These are phyloP conservation scores for Microstegium vimineum DNA, from an alignment of 176 grass and related monocot species.

Conservation along the genomic window DNA sequence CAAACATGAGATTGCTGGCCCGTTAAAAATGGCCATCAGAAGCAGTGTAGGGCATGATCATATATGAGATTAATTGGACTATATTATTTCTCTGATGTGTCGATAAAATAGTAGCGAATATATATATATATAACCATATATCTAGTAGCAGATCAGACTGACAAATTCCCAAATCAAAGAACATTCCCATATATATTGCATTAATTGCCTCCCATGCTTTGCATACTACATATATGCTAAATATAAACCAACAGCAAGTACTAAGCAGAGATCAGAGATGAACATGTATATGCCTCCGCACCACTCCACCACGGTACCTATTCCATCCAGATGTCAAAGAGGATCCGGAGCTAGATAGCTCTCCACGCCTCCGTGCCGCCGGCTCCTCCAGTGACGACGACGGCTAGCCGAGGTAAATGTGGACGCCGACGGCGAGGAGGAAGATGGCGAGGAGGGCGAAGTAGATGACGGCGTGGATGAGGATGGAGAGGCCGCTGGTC, in stretches of 20 bases:
- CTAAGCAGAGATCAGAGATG: background rate
- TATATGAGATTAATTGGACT: background rate
- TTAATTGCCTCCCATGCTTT: background rate
- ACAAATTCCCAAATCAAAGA: background rate
- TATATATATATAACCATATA: too few species aligned
- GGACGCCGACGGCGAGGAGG: constrained; percentile 69
- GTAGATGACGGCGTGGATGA: constrained; percentile 83
- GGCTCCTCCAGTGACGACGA: too few species aligned
- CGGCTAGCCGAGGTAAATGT: constrained; percentile 56
- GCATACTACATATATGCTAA: background rate
- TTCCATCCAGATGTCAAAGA: background rate
- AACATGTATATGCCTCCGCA: too few species aligned
- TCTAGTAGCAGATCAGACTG: background rate
- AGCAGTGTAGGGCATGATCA: background rate
- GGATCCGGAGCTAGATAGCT: background rate
- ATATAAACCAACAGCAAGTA: background rate
- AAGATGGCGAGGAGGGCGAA: constrained; percentile 83
- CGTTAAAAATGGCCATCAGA: background rate
- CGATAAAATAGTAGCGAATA: too few species aligned
- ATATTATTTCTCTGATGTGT: too few species aligned
- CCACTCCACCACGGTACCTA: constrained; percentile 7
- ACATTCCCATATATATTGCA: background rate
- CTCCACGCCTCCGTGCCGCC: background rate
- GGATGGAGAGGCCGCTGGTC: constrained; percentile 76
- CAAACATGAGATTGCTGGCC: background rate